Evolutionary conservation across 148 eudicot species (phyloP).

Genomic region (Suaeda aralocaspica): DNA sequence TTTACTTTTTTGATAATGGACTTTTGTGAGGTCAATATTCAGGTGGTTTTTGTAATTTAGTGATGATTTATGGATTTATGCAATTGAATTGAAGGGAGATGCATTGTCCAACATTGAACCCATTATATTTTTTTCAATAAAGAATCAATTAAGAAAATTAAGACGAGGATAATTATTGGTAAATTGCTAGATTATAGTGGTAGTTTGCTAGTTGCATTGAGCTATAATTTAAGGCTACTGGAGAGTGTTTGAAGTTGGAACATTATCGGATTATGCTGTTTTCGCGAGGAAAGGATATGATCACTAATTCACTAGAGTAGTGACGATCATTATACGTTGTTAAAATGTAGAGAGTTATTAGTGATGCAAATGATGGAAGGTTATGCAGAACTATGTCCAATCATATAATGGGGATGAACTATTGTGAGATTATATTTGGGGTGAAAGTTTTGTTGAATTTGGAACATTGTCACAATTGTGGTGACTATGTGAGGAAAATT

Average conservation of each 20-base stretch:
- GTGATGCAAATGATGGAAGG: no score
- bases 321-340: not conserved
- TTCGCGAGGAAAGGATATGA: no score
- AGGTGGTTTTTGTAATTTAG: not conserved
- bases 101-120: not conserved
- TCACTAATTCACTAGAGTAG: no score
- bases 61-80: not conserved
- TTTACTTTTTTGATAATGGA: not conserved
- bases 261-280: no score
- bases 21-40: not conserved
- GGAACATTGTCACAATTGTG: no score
- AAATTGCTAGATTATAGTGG: no score
- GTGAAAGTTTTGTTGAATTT: not conserved
- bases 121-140: not conserved
- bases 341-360: no score
- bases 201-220: no score
- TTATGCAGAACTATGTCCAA: no score
- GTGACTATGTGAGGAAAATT: no score
- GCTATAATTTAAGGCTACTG: no score
- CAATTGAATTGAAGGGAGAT: not conserved
- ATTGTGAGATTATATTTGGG: not conserved
- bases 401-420: not conserved
- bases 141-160: not conserved
- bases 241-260: no score
- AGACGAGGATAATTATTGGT: not conserved